Evolutionary conservation across 1,284 basidiomycete genomes (phyloP), one percentile per base, ranked within the genome.

Genomic region (Leccinum subfulvum): DNA sequence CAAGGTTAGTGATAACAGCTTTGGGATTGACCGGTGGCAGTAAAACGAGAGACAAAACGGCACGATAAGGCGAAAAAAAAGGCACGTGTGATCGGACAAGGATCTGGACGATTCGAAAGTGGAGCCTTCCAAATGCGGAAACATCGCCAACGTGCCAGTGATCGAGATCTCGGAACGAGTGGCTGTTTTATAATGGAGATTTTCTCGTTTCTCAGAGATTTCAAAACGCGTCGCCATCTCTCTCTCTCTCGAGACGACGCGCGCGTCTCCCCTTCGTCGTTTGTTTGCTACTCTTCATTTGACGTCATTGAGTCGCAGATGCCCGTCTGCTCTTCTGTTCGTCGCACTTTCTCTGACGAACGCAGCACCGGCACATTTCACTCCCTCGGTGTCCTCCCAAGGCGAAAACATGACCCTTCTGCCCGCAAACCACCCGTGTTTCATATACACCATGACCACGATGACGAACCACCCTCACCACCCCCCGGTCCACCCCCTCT

Each of bases 341-440:
- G 76, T 57, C 79, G 81, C 41, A 62, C 72, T 0, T 83, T 81
- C 73, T 79, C 78, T 51, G 77, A 80, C 55, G 82, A 84, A 66
- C 76, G 72, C 47, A 80, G 81, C 30, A 77, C 79, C 11, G 84
- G 84, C 66, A 80, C 86, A 14, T 86, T 87, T 65, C 76, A 76
- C 23, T 77, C 83, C 13, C 78, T 88, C 57, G 77, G 80, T 18
- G 66, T 73, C 51, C 80, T 87, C 58, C 86, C 87, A 33, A 79
- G 80, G n/a, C 75, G 81, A 59, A 70, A 67, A 1, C 57, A 61
- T 1, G 52, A 60, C 39, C 3, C 3, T 41, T 68, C 75, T 77
- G 64, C 67, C 76, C 68, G 47, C 33, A 68, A 65, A 61, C 41
- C 23, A 0, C 62, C 71, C 54, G 61, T 69, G 13, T 76, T 75